Evolutionary conservation across 2,329 filamentous ascomycete genomes (phyloP), one percentile per base, ranked within the genome.

Genomic region (Ascochyta clinopodiicola): DNA sequence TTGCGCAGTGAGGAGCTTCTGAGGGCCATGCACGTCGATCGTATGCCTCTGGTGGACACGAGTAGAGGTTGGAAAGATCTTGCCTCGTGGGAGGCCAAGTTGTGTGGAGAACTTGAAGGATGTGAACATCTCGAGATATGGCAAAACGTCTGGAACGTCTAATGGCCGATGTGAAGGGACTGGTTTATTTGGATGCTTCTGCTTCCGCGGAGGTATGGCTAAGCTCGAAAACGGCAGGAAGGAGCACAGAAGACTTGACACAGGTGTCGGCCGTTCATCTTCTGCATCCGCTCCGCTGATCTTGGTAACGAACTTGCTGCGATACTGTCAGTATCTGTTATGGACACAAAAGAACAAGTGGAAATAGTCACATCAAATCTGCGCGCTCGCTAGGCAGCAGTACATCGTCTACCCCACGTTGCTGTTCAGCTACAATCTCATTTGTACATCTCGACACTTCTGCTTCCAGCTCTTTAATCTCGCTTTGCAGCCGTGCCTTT

Each of bases 81-180:
- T 60, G 5, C 52, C 43, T 17, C 54, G 55, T 19, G 71, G 63
- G 1, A 75, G 51, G 17, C 56, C 65, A 13, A 86, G 77, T 0
- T 76, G 80, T 0, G 86, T 88, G 0, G 80, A 80, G 53, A 90
- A 86, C 0, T 79, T 79, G 13, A 95, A 81, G 0, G 88, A 85
- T 0, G 86, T 89, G 64, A 95, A 92, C 8, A 88, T 80, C 40
- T 88, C 84, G 0, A 93, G 80, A 61, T 88, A 92, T 0, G 88
- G 86, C 2, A 89, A 75, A 44, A 89, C 85, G 56, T 92, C 85
- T 0, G 82, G 78, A 1, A 88, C 80, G 0, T 84, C 81, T 76
- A 92, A 80, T 1, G 80, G 80, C 1, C 86, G 82, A 66, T 93
- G 90, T 1, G 88, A 90, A 7, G 82, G 77, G 0, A 83, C 71